A percentile compares a stretch with the other conserved stretches of the same genome.
phyloP scores from a whole-genome alignment of 768 basidiomycete species.

The Tricholoma hemisulphureum region DNA sequence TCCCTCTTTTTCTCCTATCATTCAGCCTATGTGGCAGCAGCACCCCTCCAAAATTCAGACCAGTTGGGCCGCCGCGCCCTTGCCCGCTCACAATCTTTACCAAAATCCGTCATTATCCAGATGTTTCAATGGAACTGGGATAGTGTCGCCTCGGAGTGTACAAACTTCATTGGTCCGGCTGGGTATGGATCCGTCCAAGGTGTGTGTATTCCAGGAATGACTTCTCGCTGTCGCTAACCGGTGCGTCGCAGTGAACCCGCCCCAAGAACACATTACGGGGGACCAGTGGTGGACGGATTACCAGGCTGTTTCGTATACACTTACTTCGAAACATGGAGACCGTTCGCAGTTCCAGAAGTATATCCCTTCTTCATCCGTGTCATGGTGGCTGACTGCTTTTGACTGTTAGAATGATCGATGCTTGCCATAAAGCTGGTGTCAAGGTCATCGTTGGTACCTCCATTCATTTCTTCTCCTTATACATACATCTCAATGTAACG shows the following conservation, averaged over 20 bases:
- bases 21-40: conserved; percentile 5
- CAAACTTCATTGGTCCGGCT: conserved; percentile 63
- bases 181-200: conserved; percentile 74
- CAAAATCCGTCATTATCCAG: conserved; percentile 58
- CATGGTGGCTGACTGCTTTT: background rate
- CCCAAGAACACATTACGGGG: conserved; percentile 58
- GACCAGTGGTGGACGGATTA: conserved; percentile 76
- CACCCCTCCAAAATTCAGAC: conserved; percentile 9
- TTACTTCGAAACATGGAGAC: conserved; percentile 66
- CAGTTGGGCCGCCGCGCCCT: conserved; percentile 8
- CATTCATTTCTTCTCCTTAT: background rate
- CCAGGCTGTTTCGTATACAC: conserved; percentile 62
- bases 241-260: conserved; percentile 40
- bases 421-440: conserved; percentile 57
- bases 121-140: conserved; percentile 72
- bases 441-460: conserved; percentile 51
- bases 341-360: conserved; percentile 48
- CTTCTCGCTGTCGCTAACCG: background rate
- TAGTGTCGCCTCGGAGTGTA: conserved; percentile 62
- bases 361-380: conserved; percentile 11
- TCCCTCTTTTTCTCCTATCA: conserved; percentile 5
- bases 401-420: conserved; percentile 40
- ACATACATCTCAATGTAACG: background rate
- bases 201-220: conserved; percentile 30
- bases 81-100: conserved; percentile 25